Evolutionary conservation across 2,329 filamentous ascomycete species (phyloP).

Genomic region (Conoideocrella luteorostrata): DNA sequence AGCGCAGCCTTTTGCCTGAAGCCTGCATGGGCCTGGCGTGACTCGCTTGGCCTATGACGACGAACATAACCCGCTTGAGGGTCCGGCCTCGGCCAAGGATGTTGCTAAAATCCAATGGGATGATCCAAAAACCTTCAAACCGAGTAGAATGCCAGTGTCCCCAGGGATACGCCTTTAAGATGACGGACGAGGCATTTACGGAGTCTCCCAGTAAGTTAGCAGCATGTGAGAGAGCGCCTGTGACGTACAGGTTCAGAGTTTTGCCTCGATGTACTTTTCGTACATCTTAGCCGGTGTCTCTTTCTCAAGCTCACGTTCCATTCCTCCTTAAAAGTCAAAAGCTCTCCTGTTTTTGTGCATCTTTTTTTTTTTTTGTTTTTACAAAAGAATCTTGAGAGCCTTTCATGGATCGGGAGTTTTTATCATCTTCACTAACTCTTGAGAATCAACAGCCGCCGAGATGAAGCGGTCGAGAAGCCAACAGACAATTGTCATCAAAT

Average conservation of each 20-base stretch:
- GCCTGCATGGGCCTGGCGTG: constrained; percentile 1
- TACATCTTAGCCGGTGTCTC: background rate
- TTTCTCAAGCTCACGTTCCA: background rate
- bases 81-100: constrained; percentile 7
- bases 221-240: constrained; percentile 4
- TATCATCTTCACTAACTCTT: constrained; percentile 5
- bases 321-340: too few species aligned
- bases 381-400: constrained; percentile 5
- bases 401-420: constrained; percentile 7
- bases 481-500: constrained; percentile 68
- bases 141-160: constrained; percentile 7
- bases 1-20: constrained; percentile 5
- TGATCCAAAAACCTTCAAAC: constrained; percentile 4
- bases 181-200: constrained; percentile 15
- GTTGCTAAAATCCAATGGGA: constrained; percentile 9
- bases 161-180: constrained; percentile 9
- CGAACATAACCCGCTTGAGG: constrained; percentile 5
- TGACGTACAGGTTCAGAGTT: constrained; percentile 3
- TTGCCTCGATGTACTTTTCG: constrained; percentile 1
- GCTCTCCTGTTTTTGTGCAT: constrained; percentile 2
- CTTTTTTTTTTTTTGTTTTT: constrained; percentile 5
- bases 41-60: constrained; percentile 5
- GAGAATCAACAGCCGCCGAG: constrained; percentile 32
- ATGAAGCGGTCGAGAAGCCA: constrained; percentile 55
- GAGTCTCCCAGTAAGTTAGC: constrained; percentile 9